Evolutionary conservation across 1,139 yeast genomes (phyloP).

Genomic region (Wickerhamomyces sp.): DNA sequence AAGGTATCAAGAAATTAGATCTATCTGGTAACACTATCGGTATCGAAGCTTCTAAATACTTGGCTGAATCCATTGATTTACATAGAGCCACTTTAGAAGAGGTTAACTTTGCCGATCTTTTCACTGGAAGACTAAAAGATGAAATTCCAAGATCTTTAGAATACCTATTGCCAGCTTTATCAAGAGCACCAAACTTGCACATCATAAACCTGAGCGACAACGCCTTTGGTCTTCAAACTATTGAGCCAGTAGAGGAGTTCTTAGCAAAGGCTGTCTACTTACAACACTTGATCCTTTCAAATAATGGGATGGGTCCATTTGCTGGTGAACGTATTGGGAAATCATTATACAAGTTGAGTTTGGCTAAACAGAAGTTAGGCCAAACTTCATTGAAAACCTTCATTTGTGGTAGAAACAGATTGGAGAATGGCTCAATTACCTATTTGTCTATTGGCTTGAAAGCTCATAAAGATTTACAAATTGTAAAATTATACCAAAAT

Average conservation of each 20-base stretch:
- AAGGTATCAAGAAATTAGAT: constrained; percentile 56
- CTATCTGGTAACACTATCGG: constrained; percentile 94
- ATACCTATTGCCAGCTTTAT: constrained; percentile 65
- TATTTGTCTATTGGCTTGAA: constrained; percentile 73
- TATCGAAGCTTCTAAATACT: constrained; percentile 73
- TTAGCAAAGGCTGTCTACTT: constrained; percentile 72
- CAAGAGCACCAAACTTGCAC: constrained; percentile 61
- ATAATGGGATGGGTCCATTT: constrained; percentile 97
- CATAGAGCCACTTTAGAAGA: constrained; percentile 52
- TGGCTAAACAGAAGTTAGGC: constrained; percentile 47
- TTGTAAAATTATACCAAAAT: constrained; percentile 82
- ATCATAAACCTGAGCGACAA: constrained; percentile 87
- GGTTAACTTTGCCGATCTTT: constrained; percentile 83
- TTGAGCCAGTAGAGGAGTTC: constrained; percentile 80
- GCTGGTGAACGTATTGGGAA: constrained; percentile 94
- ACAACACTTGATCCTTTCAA: constrained; percentile 82
- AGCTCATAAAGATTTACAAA: constrained; percentile 65
- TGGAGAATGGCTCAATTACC: constrained; percentile 87
- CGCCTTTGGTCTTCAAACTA: constrained; percentile 94
- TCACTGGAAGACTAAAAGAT: constrained; percentile 90
- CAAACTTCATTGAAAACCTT: constrained; percentile 62
- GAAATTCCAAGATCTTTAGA: constrained; percentile 87
- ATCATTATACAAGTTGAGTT: constrained; percentile 71
- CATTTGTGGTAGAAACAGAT: constrained; percentile 92
- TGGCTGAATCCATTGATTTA: constrained; percentile 54